These are phyloP conservation scores for Sporothrix brunneoviolacea DNA, from an alignment of 2,329 filamentous ascomycete species.

Conservation along the genomic window DNA sequence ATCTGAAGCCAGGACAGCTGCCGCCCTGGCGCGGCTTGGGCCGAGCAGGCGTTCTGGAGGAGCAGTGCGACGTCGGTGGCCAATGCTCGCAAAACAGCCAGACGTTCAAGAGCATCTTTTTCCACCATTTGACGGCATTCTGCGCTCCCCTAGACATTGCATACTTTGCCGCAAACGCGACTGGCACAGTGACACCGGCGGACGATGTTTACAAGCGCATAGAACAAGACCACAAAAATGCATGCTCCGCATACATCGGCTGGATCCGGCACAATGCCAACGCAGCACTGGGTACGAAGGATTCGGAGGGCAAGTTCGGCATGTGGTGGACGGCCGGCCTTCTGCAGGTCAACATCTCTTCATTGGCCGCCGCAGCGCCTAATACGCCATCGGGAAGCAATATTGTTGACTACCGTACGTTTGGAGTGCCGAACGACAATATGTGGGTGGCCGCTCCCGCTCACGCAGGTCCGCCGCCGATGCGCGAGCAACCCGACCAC, in stretches of 20 bases:
- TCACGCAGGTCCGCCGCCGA: background rate
- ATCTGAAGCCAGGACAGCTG: conserved; percentile 30
- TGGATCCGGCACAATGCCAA: conserved; percentile 78
- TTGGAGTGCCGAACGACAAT: conserved; percentile 20
- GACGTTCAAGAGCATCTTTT: conserved; percentile 93
- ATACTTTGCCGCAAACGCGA: conserved; percentile 5
- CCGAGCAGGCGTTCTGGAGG: conserved; percentile 73
- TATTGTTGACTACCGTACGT: conserved; percentile 20
- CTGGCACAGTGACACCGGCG: background rate
- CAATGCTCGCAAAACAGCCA: conserved; percentile 77
- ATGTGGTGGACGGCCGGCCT: conserved; percentile 74
- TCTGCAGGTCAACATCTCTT: conserved; percentile 23
- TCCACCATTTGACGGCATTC: conserved; percentile 77
- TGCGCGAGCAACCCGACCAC: conserved; percentile 3
- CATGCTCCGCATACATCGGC: conserved; percentile 58
- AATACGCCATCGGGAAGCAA: background rate
- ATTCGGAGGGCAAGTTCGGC: conserved; percentile 66
- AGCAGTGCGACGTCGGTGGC: conserved; percentile 68
- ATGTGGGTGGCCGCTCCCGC: conserved; percentile 18
- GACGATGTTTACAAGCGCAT: conserved; percentile 1
- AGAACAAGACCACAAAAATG: conserved; percentile 41
- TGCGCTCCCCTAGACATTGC: conserved; percentile 55
- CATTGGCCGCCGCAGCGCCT: background rate
- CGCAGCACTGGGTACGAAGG: conserved; percentile 64
- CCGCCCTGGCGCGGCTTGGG: conserved; percentile 69